phyloP scores from a whole-genome alignment of 768 basidiomycete species.

The Mycena olivaceomarginata region DNA sequence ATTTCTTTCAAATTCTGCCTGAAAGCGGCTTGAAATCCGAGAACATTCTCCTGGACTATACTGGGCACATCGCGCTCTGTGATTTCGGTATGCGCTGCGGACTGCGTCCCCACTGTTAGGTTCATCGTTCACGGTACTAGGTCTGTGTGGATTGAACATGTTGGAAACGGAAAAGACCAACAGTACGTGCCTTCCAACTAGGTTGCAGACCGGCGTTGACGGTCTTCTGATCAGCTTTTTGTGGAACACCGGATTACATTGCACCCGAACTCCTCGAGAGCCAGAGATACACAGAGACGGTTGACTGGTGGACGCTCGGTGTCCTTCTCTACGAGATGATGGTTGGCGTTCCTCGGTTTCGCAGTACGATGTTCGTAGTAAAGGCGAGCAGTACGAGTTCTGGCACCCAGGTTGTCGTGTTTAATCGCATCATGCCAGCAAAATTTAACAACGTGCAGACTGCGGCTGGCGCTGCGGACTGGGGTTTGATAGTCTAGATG shows the following conservation, averaged over 20 bases:
- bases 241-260: conserved; percentile 99
- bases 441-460: no score
- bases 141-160: conserved; percentile 97
- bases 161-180: conserved; percentile 98
- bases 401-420: no score
- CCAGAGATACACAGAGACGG: conserved; percentile 97
- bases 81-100: conserved; percentile 83
- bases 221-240: conserved; percentile 80
- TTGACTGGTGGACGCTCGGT: conserved; percentile 99
- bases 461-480: no score
- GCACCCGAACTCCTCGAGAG: conserved; percentile 97
- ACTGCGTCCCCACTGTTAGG: not conserved
- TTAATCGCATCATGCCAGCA: no score
- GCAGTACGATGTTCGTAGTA: no score
- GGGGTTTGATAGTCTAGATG: no score
- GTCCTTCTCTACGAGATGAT: conserved; percentile 98
- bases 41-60: conserved; percentile 98
- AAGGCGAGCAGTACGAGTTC: no score
- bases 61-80: conserved; percentile 97
- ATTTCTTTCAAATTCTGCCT: not conserved
- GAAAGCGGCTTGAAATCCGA: conserved; percentile 96
- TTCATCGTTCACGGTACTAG: conserved; percentile 54
- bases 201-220: conserved; percentile 24
- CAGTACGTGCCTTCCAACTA: conserved; percentile 69
- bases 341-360: conserved; percentile 62